These are phyloP conservation scores for Thelonectria blattea DNA, from an alignment of 2,329 filamentous ascomycete genomes.

Conservation along the genomic window DNA sequence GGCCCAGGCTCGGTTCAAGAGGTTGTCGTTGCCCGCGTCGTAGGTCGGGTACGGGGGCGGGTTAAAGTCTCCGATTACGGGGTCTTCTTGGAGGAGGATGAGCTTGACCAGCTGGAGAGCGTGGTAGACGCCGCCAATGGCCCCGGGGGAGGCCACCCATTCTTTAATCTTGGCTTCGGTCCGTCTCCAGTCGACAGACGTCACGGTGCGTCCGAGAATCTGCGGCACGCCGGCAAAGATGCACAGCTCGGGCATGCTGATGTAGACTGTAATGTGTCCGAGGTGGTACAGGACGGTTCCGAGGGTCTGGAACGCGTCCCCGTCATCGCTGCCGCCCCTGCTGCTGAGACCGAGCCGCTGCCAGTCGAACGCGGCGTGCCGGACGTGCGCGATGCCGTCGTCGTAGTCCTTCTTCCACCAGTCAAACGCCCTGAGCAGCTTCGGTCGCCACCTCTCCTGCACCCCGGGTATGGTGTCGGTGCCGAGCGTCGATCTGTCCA, in stretches of 20 bases:
- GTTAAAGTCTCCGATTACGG: slow-evolving; percentile 22
- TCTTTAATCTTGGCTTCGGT: slow-evolving; percentile 39
- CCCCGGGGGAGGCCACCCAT: slow-evolving; percentile 38
- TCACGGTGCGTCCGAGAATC: slow-evolving; percentile 38
- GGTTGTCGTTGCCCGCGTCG: slow-evolving; percentile 34
- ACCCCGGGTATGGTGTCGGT: slow-evolving; percentile 36
- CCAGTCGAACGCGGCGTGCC: slow-evolving; percentile 39
- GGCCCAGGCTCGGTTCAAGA: slow-evolving; percentile 36
- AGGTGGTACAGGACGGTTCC: slow-evolving; percentile 38
- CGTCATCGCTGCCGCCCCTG: slow-evolving; percentile 37
- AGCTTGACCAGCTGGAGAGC: slow-evolving; percentile 36
- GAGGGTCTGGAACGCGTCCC: slow-evolving; percentile 37
- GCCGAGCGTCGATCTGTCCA: slow-evolving; percentile 36
- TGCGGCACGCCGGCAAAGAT: slow-evolving; percentile 37
- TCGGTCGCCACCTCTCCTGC: slow-evolving; percentile 38
- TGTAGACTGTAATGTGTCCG: slow-evolving; percentile 38
- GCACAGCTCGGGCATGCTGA: slow-evolving; percentile 40
- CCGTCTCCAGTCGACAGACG: slow-evolving; percentile 37
- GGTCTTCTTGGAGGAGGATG: slow-evolving; percentile 35
- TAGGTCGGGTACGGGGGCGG: slow-evolving; percentile 34
- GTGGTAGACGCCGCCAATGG: slow-evolving; percentile 38
- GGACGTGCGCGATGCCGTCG: slow-evolving; percentile 36
- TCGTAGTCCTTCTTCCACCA: slow-evolving; percentile 41
- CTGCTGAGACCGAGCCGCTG: slow-evolving; percentile 35
- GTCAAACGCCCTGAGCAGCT: slow-evolving; percentile 36